Evolutionary conservation across 441 rosid genomes (phyloP), one percentile per base, ranked within the genome.

Genomic region (Rhodomyrtus psidioides): DNA sequence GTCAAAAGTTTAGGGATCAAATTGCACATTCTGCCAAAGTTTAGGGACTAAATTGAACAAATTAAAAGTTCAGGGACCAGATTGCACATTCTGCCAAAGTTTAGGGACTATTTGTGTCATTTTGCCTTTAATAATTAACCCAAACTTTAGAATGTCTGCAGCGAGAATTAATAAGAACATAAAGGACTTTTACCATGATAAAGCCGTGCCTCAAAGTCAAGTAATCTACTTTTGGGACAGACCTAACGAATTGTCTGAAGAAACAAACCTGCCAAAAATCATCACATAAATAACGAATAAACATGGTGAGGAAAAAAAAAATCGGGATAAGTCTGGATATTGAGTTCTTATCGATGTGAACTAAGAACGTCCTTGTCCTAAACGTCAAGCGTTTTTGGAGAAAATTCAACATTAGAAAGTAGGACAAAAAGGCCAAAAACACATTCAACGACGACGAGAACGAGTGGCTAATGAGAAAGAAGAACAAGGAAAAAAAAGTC

Each of bases 161-260:
- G n/a, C 58, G 14, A 59, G 70, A 49, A 51, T 27, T 4, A 27
- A 21, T 17, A 15, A 13, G 6, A 0, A 79, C 4, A 62, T 4
- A 12, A 14, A 53, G 5, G n/a, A 4, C 42, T 39, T 39, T 15
- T 88, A 93, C 96, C 96, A 84, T 93, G 55, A 94, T 92, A 84
- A 94, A 94, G 85, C 96, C 96, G 88, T 93, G 95, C 57, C 96
- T 86, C 9, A 94, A 86, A 54, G 96, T 92, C 88, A 94, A 88
- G 87, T 94, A 94, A 88, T 94, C 96, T 46, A 93, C 94, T 90
- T 91, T 94, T 46, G 95, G 91, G 39, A 94, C 95, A 3, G 95
- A 94, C 59, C 91, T 84, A 76, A 92, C 88, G 83, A 94, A 94
- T 82, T 93, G 96, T 55, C 94, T 92, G 87, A 93, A 93, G 90